A percentile compares a stretch with the other conserved stretches of the same genome.
Conservation (phyloP, 2,329 filamentous ascomycete species). For the Huntiella omanensis region DNA sequence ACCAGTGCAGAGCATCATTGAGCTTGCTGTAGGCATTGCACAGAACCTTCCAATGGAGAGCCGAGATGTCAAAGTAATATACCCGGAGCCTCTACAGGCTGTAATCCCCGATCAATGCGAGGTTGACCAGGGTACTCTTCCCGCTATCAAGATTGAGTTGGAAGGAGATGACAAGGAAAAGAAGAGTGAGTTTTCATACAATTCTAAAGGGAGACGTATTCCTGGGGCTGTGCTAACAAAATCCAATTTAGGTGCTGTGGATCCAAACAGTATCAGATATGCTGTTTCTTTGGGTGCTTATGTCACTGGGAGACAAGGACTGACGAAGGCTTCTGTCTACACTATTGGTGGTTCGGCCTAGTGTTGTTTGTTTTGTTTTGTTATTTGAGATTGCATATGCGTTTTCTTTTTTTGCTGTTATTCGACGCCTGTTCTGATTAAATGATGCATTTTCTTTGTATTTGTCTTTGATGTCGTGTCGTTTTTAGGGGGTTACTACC, state of each 20-base stretch:
- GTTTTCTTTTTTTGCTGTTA: constrained; percentile 6
- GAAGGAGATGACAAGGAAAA: constrained; percentile 28
- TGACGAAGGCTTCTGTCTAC: constrained; percentile 62
- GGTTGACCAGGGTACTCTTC: constrained; percentile 53
- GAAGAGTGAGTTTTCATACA: constrained; percentile 23
- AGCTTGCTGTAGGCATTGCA: constrained; percentile 71
- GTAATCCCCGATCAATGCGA: constrained; percentile 68
- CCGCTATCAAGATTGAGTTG: constrained; percentile 21
- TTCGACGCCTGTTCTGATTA: background rate
- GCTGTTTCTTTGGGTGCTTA: constrained; percentile 59
- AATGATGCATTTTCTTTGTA: background rate
- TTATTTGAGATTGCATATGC: constrained; percentile 11
- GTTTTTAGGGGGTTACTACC: background rate
- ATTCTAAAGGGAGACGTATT: no score
- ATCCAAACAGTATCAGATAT: constrained; percentile 45
- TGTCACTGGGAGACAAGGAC: constrained; percentile 55
- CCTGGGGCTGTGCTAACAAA: background rate
- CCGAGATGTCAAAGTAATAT: constrained; percentile 72
- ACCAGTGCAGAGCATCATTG: constrained; percentile 72
- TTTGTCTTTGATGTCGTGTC: constrained; percentile 2
- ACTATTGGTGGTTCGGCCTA: constrained; percentile 21
- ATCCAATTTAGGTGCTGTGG: constrained; percentile 17
- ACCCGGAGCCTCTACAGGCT: constrained; percentile 57
- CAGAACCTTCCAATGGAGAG: constrained; percentile 79
- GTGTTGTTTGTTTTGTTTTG: constrained; percentile 9